phyloP scores from a whole-genome alignment of 2,329 filamentous ascomycete species.

The Rugonectria rugulosa region DNA sequence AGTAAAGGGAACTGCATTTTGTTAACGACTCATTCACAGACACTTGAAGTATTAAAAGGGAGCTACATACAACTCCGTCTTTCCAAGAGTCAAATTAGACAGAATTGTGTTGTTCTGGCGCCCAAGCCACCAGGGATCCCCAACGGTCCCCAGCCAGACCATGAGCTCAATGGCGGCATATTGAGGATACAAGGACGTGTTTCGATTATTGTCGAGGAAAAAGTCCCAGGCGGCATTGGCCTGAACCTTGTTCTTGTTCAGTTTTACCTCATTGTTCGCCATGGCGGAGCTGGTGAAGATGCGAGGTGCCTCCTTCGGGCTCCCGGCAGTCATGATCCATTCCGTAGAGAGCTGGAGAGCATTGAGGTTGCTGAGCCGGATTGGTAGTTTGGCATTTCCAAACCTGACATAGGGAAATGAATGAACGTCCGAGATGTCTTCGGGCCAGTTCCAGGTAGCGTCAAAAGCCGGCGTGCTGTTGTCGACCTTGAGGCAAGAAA shows the following conservation, averaged over 20 bases:
- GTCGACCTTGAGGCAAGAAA: slow-evolving; percentile 35
- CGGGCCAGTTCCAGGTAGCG: slow-evolving; percentile 35
- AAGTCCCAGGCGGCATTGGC: slow-evolving; percentile 39
- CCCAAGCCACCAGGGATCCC: slow-evolving; percentile 39
- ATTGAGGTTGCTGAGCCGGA: slow-evolving; percentile 28
- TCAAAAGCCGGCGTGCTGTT: slow-evolving; percentile 34
- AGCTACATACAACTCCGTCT: slow-evolving; percentile 33
- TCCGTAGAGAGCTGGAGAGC: slow-evolving; percentile 33
- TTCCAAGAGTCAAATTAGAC: slow-evolving; percentile 30
- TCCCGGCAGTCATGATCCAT: slow-evolving; percentile 34
- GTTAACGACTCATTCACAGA: slow-evolving; percentile 5
- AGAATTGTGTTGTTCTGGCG: slow-evolving; percentile 28
- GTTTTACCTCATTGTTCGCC: slow-evolving; percentile 25
- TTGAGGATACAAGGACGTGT: slow-evolving; percentile 32
- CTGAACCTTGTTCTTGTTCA: slow-evolving; percentile 14
- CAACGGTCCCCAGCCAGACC: slow-evolving; percentile 36
- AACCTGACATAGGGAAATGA: slow-evolving; percentile 39
- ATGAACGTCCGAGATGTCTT: slow-evolving; percentile 34
- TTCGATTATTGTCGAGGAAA: slow-evolving; percentile 35
- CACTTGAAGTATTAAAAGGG: too few relatives aligned
- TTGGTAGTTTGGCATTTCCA: slow-evolving; percentile 26
- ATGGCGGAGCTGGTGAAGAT: slow-evolving; percentile 23
- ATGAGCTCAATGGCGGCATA: slow-evolving; percentile 34
- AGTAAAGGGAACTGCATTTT: slow-evolving; percentile 28
- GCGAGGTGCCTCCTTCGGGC: slow-evolving; percentile 8